A percentile compares a stretch with the other conserved stretches of the same genome.
phyloP scores from a whole-genome alignment of 768 basidiomycete species.

The Leccinellum rugosiceps region DNA sequence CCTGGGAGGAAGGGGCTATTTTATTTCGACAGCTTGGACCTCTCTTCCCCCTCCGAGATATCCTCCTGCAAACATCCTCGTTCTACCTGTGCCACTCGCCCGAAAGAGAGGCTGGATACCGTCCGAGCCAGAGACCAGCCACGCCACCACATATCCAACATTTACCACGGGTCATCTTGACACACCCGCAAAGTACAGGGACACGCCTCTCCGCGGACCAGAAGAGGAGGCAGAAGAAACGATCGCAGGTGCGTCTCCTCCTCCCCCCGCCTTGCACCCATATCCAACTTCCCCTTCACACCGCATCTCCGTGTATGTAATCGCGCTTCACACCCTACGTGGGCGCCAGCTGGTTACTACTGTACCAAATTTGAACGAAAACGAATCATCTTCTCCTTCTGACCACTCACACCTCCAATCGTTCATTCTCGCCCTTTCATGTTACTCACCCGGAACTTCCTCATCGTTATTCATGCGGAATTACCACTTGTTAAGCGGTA shows the following conservation, averaged over 20 bases:
- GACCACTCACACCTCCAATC: constrained; percentile 8
- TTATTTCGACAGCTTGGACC: constrained; percentile 19
- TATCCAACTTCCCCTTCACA: constrained; percentile 7
- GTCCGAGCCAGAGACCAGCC: constrained; percentile 51
- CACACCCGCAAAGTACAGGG: constrained; percentile 61
- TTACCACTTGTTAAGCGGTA: constrained; percentile 75
- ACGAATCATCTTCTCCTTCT: constrained; percentile 11
- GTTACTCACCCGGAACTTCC: constrained; percentile 35
- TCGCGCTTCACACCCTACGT: constrained; percentile 18
- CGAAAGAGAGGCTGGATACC: constrained; percentile 77
- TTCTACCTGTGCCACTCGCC: constrained; percentile 40
- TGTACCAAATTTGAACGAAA: constrained; percentile 13
- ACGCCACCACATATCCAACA: constrained; percentile 47
- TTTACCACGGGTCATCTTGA: constrained; percentile 66
- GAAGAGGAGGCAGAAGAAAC: constrained; percentile 45
- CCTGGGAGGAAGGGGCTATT: constrained; percentile 29
- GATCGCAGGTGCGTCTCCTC: constrained; percentile 39
- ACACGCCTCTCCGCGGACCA: constrained; percentile 30
- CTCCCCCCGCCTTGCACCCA: constrained; percentile 26
- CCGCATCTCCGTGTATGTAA: constrained; percentile 19
- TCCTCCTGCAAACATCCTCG: constrained; percentile 15
- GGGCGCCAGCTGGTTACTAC: constrained; percentile 2
- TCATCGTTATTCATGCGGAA: constrained; percentile 60
- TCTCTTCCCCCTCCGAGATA: constrained; percentile 18
- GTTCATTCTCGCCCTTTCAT: constrained; percentile 24